Evolutionary conservation across 352 stramenopile species (phyloP).

Genomic region (Phytophthora sp.): DNA sequence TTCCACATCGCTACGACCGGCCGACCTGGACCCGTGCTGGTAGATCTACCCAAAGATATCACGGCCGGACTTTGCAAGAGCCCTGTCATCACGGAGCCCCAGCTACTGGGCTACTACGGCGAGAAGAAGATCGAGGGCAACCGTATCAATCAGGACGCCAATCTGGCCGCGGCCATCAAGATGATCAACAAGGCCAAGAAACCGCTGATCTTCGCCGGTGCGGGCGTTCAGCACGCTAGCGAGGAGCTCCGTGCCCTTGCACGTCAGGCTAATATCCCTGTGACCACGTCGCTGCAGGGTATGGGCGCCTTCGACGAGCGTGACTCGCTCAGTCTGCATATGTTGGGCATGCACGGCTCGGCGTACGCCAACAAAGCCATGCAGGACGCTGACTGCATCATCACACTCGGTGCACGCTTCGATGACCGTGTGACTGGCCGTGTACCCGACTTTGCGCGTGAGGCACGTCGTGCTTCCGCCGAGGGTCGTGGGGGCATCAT

Average conservation of each 20-base stretch:
- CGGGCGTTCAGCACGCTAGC: conserved; percentile 87
- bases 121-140: conserved; percentile 85
- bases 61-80: conserved; percentile 81
- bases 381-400: conserved; percentile 94
- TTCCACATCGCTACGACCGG: conserved; percentile 96
- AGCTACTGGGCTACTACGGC: conserved; percentile 87
- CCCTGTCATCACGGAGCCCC: conserved; percentile 72
- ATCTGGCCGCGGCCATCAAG: conserved; percentile 71
- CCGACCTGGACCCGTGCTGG: conserved; percentile 93
- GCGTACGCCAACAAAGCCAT: conserved; percentile 97
- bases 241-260: conserved; percentile 92
- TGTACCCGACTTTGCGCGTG: conserved; percentile 93
- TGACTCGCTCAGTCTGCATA: conserved; percentile 94
- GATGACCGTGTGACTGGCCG: conserved; percentile 96
- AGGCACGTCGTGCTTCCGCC: conserved; percentile 89
- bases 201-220: conserved; percentile 95
- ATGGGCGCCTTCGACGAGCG: conserved; percentile 95
- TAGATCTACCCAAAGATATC: conserved; percentile 97
- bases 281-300: conserved; percentile 94
- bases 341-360: conserved; percentile 97
- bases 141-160: conserved; percentile 79
- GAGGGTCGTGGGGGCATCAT: conserved; percentile 95
- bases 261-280: conserved; percentile 93
- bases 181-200: conserved; percentile 96
- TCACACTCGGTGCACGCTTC: conserved; percentile 95